These are phyloP conservation scores for Musa schizocarpa DNA, from an alignment of 176 grass and related monocot genomes.

Conservation along the genomic window DNA sequence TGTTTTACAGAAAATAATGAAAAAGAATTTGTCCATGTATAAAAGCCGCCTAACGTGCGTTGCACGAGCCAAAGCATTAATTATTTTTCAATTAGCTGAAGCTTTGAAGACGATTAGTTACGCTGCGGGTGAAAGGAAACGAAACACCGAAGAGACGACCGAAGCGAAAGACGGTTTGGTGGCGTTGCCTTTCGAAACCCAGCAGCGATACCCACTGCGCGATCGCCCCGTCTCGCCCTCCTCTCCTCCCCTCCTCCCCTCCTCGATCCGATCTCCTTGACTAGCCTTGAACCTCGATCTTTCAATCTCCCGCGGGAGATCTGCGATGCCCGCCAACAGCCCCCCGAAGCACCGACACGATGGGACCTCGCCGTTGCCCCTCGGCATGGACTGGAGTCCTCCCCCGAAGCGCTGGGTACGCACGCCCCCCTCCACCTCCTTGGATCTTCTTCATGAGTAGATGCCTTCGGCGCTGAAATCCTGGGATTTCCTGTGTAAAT, in stretches of 20 bases:
- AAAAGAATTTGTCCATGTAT: no score
- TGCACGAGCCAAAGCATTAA: no score
- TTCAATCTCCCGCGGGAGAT: background rate
- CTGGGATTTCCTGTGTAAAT: background rate
- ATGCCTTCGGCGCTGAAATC: background rate
- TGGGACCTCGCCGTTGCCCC: conserved; percentile 85
- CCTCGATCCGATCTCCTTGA: background rate
- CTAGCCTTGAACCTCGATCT: no score
- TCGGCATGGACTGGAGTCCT: conserved; percentile 99
- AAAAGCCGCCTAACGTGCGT: no score
- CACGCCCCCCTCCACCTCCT: background rate
- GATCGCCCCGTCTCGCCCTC: no score
- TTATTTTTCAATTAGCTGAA: no score
- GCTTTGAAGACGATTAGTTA: no score
- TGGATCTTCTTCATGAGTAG: background rate
- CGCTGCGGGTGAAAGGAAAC: background rate
- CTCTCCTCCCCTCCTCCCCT: background rate
- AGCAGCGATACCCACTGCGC: background rate
- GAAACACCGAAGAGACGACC: no score
- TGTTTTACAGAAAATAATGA: no score
- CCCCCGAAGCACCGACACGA: conserved; percentile 98
- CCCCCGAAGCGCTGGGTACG: conserved; percentile 82
- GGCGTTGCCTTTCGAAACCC: background rate
- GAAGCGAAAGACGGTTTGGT: background rate
- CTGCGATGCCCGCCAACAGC: conserved; percentile 39